Evolutionary conservation across 306 rosid genomes (phyloP).

Genomic region (Gastrolobium bilobum): DNA sequence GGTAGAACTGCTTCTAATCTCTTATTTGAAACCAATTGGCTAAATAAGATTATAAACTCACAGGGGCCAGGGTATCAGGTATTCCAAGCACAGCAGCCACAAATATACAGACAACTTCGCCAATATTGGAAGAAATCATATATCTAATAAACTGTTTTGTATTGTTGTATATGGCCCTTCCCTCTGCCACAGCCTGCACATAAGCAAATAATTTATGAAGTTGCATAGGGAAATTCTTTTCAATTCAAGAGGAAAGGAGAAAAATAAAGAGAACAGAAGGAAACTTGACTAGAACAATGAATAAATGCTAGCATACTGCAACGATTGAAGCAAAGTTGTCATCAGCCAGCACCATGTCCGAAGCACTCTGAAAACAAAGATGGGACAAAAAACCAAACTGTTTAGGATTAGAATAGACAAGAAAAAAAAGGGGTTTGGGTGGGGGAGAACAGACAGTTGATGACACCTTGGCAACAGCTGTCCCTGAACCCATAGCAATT

Average conservation of each 20-base stretch:
- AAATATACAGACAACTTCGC: constrained; percentile 99
- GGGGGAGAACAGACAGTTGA: constrained; percentile 20
- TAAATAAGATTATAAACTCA: constrained; percentile 59
- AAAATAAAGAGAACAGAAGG: constrained; percentile 1
- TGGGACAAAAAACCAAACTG: constrained; percentile 17
- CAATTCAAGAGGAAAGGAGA: constrained; percentile 17
- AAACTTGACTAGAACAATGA: constrained; percentile 39
- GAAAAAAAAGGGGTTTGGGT: neutral
- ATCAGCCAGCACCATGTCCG: constrained; percentile 98
- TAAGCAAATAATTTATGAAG: constrained; percentile 44
- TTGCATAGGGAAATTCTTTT: constrained; percentile 39
- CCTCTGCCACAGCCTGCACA: constrained; percentile 96
- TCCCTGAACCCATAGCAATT: constrained; percentile 99
- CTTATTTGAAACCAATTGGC: constrained; percentile 42
- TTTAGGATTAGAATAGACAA: constrained; percentile 39
- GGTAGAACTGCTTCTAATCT: constrained; percentile 31
- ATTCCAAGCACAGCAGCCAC: constrained; percentile 99
- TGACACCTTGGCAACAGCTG: constrained; percentile 96
- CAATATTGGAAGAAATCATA: constrained; percentile 99
- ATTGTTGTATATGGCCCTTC: constrained; percentile 96
- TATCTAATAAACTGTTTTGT: constrained; percentile 98
- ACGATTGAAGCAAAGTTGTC: constrained; percentile 98
- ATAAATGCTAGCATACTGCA: constrained; percentile 70
- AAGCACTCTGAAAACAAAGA: constrained; percentile 76
- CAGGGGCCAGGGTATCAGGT: constrained; percentile 98